Evolutionary conservation across 1,139 yeast genomes (phyloP).

Genomic region (Nakaseomyces sp.): DNA sequence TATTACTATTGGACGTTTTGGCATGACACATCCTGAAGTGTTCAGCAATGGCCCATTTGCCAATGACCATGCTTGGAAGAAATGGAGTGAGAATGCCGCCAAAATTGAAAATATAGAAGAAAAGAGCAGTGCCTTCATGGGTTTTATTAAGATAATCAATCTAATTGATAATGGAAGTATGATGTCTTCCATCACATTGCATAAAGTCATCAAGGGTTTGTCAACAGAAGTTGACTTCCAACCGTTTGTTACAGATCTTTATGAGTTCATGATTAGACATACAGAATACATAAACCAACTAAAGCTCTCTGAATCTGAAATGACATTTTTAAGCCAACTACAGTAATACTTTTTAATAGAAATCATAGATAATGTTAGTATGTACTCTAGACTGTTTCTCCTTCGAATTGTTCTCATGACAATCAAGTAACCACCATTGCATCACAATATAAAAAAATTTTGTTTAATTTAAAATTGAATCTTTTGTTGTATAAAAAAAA

Average conservation of each 20-base stretch:
- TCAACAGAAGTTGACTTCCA: slow-evolving; percentile 23
- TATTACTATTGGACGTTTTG: slow-evolving; percentile 88
- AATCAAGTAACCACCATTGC: too few relatives aligned
- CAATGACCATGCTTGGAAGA: slow-evolving; percentile 21
- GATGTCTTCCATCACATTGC: slow-evolving; percentile 19
- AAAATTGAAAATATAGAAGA: slow-evolving; percentile 29
- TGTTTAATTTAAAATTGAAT: too few relatives aligned
- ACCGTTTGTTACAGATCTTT: slow-evolving; percentile 23
- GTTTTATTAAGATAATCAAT: slow-evolving; percentile 28
- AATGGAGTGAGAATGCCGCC: slow-evolving; percentile 25
- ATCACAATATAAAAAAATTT: background rate
- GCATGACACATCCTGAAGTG: slow-evolving; percentile 52
- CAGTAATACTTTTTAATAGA: too few relatives aligned
- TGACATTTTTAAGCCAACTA: slow-evolving; percentile 22
- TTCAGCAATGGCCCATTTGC: slow-evolving; percentile 39
- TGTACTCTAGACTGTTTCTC: too few relatives aligned
- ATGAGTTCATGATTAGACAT: slow-evolving; percentile 20
- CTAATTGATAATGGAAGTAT: slow-evolving; percentile 15
- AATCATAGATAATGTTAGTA: too few relatives aligned
- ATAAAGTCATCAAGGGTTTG: slow-evolving; percentile 22
- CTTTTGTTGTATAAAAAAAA: too few relatives aligned
- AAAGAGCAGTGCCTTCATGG: slow-evolving; percentile 29
- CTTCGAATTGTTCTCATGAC: too few relatives aligned
- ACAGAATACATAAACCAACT: slow-evolving; percentile 17
- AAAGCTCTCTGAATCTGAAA: slow-evolving; percentile 19